Conservation (phyloP, 768 basidiomycete species). For the Lentinula aciculospora region DNA sequence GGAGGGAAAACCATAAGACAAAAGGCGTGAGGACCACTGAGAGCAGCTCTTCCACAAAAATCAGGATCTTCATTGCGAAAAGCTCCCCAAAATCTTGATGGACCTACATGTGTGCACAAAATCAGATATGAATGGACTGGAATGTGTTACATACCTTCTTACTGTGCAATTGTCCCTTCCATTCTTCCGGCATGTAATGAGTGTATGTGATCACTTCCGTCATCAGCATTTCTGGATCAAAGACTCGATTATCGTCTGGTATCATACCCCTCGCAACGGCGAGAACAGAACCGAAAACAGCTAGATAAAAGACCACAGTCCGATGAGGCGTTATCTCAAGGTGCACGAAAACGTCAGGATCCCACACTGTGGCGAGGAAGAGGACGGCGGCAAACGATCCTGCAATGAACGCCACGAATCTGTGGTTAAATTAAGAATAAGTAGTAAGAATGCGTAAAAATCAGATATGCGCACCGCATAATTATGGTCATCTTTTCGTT, state of each 20-base stretch:
- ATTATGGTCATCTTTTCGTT: constrained; percentile 88
- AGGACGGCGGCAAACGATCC: constrained; percentile 97
- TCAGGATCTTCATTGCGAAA: constrained; percentile 87
- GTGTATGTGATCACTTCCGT: constrained; percentile 89
- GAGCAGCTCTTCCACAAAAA: constrained; percentile 83
- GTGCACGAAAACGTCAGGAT: constrained; percentile 89
- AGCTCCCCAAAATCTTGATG: constrained; percentile 89
- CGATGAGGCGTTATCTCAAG: constrained; percentile 94
- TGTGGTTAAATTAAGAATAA: constrained; percentile 21
- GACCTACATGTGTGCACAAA: constrained; percentile 39
- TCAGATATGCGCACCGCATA: constrained; percentile 66
- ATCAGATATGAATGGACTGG: neutral
- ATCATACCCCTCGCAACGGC: constrained; percentile 94
- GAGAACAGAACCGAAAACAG: constrained; percentile 81
- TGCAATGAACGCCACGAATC: constrained; percentile 93
- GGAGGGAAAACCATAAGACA: constrained; percentile 89
- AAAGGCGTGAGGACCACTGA: constrained; percentile 94
- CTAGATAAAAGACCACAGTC: constrained; percentile 90
- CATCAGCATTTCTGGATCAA: constrained; percentile 92
- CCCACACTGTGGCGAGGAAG: constrained; percentile 83
- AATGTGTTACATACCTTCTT: constrained; percentile 55
- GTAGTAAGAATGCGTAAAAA: neutral
- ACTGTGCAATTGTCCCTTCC: constrained; percentile 86
- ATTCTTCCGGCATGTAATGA: constrained; percentile 93
- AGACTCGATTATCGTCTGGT: constrained; percentile 88